A percentile compares a stretch with the other conserved stretches of the same genome.
These are phyloP conservation scores for Clonostachys byssicola DNA, from an alignment of 2,329 filamentous ascomycete species.

Conservation along the genomic window DNA sequence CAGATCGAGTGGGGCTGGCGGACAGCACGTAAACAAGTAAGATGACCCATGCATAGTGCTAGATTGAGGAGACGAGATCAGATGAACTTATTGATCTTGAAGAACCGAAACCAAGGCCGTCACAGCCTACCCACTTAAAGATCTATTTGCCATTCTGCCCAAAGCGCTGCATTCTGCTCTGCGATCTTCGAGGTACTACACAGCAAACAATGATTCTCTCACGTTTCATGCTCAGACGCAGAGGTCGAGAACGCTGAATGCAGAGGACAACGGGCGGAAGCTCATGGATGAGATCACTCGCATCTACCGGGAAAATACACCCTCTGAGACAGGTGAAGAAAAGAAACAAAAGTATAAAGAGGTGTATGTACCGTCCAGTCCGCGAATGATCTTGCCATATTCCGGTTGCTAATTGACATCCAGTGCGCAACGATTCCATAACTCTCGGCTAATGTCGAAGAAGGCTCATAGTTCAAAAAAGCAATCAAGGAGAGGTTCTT, in stretches of 20 bases:
- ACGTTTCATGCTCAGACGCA: constrained; percentile 51
- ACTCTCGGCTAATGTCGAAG: constrained; percentile 39
- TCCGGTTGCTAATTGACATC: constrained; percentile 4
- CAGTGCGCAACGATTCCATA: constrained; percentile 40
- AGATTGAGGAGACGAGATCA: constrained; percentile 46
- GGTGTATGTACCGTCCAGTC: constrained; percentile 26
- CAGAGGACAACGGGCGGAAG: constrained; percentile 46
- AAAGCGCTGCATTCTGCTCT: constrained; percentile 39
- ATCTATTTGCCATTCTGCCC: constrained; percentile 40
- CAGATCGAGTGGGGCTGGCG: constrained; percentile 57
- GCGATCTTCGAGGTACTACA: constrained; percentile 50
- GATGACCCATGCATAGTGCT: constrained; percentile 8
- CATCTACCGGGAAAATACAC: constrained; percentile 42
- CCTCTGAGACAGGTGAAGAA: constrained; percentile 36
- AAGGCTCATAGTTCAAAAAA: constrained; percentile 47
- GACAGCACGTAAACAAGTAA: constrained; percentile 61
- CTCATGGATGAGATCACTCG: constrained; percentile 40
- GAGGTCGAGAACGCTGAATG: constrained; percentile 46
- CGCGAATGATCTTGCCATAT: constrained; percentile 1
- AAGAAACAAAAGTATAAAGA: constrained; percentile 44
- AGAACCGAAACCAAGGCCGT: constrained; percentile 59
- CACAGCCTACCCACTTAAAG: constrained; percentile 43
- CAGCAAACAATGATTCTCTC: constrained; percentile 43
- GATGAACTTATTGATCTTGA: constrained; percentile 8
- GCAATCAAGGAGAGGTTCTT: constrained; percentile 32